Evolutionary conservation across 352 stramenopile genomes (phyloP).

Genomic region (Pythium phragmiticola): DNA sequence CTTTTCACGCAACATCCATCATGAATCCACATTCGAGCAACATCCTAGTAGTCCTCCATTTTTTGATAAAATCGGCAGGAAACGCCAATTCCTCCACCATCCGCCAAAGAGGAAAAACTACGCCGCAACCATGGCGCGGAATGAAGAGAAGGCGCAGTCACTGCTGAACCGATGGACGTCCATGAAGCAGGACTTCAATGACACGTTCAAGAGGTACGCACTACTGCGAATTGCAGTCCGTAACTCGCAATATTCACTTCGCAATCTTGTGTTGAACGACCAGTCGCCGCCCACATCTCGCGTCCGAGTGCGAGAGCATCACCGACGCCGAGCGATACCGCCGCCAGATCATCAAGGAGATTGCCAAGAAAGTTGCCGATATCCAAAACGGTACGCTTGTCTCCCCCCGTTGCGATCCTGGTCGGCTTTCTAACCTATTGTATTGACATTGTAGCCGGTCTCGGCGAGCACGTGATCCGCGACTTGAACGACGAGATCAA

Average conservation of each 20-base stretch:
- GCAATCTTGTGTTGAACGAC: neutral
- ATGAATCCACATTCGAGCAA: neutral
- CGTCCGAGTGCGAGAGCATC: conserved; percentile 93
- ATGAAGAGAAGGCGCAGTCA: conserved; percentile 97
- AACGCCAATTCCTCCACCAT: neutral
- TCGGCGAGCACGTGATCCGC: conserved; percentile 95
- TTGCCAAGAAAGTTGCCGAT: conserved; percentile 93
- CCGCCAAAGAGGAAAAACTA: too few species aligned
- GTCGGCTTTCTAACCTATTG: neutral
- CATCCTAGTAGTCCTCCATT: neutral
- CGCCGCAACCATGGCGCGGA: conserved; percentile 91
- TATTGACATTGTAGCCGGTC: conserved; percentile 47
- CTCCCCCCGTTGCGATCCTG: too few species aligned
- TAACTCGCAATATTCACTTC: neutral
- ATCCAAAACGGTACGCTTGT: conserved; percentile 92
- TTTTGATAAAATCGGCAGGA: neutral
- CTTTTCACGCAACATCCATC: too few species aligned
- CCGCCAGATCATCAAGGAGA: conserved; percentile 93
- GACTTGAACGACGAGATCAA: conserved; percentile 99
- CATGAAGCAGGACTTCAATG: conserved; percentile 93
- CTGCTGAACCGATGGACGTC: conserved; percentile 98
- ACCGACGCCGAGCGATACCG: conserved; percentile 93
- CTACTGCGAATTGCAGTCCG: neutral
- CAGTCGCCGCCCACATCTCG: conserved; percentile 90
- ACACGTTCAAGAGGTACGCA: conserved; percentile 79